Conservation (phyloP, 345 rosid genomes). For the Theobroma cacao region DNA sequence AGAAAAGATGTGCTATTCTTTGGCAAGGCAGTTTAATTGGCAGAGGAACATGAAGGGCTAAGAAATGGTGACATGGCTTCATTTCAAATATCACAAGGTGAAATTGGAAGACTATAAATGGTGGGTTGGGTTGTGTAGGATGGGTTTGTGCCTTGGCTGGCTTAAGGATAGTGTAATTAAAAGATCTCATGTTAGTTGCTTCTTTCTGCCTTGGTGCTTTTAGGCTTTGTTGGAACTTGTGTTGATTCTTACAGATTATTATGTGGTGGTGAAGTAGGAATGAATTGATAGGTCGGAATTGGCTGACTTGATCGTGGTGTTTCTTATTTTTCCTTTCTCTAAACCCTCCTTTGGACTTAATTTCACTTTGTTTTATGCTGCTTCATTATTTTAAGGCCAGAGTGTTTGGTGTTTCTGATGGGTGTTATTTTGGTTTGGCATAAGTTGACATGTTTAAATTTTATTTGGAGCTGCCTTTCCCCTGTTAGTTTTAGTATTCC, state of each 20-base stretch:
- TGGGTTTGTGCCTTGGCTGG: neutral
- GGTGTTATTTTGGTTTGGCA: neutral
- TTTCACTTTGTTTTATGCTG: neutral
- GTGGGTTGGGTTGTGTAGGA: neutral
- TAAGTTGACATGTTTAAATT: neutral
- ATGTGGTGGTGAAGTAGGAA: neutral
- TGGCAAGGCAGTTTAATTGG: neutral
- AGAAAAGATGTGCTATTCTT: neutral
- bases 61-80: neutral
- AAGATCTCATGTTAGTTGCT: neutral
- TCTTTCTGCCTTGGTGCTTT: neutral
- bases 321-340: neutral
- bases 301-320: neutral
- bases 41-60: neutral
- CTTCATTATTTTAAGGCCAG: neutral
- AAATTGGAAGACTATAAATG: neutral
- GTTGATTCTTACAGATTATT: neutral
- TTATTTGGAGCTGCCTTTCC: neutral
- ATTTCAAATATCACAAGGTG: neutral
- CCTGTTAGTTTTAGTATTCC: neutral
- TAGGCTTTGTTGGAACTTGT: neutral
- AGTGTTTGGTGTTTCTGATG: no score
- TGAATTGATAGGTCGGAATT: constrained; percentile 18
- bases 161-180: neutral
- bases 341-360: neutral